These are phyloP conservation scores for Alternaria ventricosa DNA, from an alignment of 2,329 filamentous ascomycete species.

Conservation along the genomic window DNA sequence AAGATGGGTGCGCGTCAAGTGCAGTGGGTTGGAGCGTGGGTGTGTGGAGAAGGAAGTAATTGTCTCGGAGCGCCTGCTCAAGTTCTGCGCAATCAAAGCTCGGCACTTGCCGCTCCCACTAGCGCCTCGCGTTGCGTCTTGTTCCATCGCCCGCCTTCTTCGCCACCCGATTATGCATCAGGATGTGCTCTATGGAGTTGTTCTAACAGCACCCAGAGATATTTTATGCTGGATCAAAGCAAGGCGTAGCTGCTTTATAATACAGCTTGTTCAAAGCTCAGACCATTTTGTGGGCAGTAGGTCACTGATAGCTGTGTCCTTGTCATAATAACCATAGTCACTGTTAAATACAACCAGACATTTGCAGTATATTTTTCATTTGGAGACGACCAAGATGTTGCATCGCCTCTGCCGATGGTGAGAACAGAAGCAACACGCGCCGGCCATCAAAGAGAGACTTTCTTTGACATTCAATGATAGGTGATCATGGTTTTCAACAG, in stretches of 20 bases:
- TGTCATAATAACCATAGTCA: background rate
- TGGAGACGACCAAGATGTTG: background rate
- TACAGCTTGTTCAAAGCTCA: background rate
- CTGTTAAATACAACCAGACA: background rate
- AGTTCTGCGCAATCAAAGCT: slow-evolving; percentile 17
- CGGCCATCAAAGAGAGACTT: background rate
- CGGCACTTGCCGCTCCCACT: slow-evolving; percentile 18
- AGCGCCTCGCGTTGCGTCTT: background rate
- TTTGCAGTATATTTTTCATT: background rate
- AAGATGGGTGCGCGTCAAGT: slow-evolving; percentile 15
- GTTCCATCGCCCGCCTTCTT: background rate
- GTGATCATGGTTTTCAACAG: background rate
- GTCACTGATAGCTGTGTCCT: background rate
- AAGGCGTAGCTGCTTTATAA: background rate
- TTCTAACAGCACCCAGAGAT: background rate
- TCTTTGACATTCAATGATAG: background rate
- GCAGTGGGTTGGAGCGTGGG: slow-evolving; percentile 7
- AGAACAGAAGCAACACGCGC: background rate
- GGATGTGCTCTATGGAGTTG: background rate
- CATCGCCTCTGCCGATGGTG: background rate
- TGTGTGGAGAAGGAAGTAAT: slow-evolving; percentile 14
- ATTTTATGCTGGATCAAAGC: background rate
- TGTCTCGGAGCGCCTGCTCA: slow-evolving; percentile 19
- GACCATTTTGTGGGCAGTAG: too few relatives aligned
- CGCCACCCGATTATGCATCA: slow-evolving; percentile 1